These are phyloP conservation scores for Earliella scabrosa DNA, from an alignment of 1,284 basidiomycete species.

Conservation along the genomic window DNA sequence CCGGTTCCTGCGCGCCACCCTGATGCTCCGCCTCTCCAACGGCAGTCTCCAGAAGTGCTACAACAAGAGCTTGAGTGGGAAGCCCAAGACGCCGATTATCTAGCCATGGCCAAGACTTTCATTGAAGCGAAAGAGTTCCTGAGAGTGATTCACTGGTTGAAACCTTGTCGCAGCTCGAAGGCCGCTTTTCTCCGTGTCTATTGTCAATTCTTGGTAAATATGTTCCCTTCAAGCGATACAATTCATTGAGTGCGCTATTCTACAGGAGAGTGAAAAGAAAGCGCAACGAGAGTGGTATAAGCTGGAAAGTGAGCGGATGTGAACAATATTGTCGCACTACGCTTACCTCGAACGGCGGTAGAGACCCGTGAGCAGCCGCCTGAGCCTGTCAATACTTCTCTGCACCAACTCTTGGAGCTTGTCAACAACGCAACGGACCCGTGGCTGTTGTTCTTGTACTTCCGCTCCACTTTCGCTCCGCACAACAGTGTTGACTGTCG, in stretches of 20 bases:
- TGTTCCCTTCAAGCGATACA: neutral
- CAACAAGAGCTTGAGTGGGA: constrained; percentile 53
- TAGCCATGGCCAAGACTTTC: constrained; percentile 76
- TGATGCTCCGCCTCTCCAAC: constrained; percentile 29
- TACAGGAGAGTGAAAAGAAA: constrained; percentile 64
- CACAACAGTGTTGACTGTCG: constrained; percentile 12
- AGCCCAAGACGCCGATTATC: constrained; percentile 65
- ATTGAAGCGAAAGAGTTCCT: constrained; percentile 84
- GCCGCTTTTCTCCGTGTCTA: constrained; percentile 83
- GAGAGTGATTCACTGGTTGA: constrained; percentile 71
- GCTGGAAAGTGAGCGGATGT: constrained; percentile 60
- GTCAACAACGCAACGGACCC: constrained; percentile 72
- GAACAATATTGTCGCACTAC: neutral
- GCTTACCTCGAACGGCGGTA: constrained; percentile 30
- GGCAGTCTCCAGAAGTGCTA: constrained; percentile 23
- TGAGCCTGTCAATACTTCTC: constrained; percentile 65
- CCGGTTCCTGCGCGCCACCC: constrained; percentile 26
- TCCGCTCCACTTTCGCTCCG: constrained; percentile 8
- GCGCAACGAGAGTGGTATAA: constrained; percentile 75
- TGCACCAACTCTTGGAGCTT: constrained; percentile 64
- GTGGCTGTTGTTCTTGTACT: constrained; percentile 86
- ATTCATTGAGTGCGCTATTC: constrained; percentile 11
- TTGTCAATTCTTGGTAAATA: constrained; percentile 82
- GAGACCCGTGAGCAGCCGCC: constrained; percentile 78
- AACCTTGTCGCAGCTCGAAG: constrained; percentile 68